Conservation (phyloP, 352 stramenopile genomes). For the Globisporangium solare region DNA sequence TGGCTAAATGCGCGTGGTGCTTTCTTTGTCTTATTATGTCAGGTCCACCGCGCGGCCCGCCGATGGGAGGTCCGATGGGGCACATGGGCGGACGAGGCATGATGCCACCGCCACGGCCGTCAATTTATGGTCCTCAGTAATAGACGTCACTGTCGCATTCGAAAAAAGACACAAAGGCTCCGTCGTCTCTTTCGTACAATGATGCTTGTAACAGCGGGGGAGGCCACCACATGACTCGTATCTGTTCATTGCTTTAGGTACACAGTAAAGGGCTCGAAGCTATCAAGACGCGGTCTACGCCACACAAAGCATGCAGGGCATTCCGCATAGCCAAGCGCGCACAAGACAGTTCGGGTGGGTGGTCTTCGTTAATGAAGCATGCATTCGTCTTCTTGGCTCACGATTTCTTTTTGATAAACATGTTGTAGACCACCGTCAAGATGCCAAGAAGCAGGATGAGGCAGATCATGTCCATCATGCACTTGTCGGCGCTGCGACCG, state of each 20-base stretch:
- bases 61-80: conserved; percentile 30
- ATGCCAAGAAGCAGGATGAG: conserved; percentile 82
- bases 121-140: conserved; percentile 74
- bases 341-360: neutral
- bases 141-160: conserved; percentile 2
- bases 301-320: too few species aligned
- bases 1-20: neutral
- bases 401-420: conserved; percentile 78
- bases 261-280: too few species aligned
- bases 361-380: too few species aligned
- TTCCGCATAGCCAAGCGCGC: neutral
- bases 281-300: too few species aligned
- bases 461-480: conserved; percentile 90
- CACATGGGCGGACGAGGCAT: conserved; percentile 21
- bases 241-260: too few species aligned
- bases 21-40: neutral
- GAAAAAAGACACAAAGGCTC: conserved; percentile 1
- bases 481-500: conserved; percentile 73
- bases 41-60: conserved; percentile 50
- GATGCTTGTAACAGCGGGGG: neutral
- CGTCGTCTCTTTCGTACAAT: neutral
- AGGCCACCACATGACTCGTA: neutral
- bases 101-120: conserved; percentile 40
- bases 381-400: neutral
- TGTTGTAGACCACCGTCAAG: conserved; percentile 83